Evolutionary conservation across 2,329 filamentous ascomycete species (phyloP).

Genomic region (Epichloe baconii): DNA sequence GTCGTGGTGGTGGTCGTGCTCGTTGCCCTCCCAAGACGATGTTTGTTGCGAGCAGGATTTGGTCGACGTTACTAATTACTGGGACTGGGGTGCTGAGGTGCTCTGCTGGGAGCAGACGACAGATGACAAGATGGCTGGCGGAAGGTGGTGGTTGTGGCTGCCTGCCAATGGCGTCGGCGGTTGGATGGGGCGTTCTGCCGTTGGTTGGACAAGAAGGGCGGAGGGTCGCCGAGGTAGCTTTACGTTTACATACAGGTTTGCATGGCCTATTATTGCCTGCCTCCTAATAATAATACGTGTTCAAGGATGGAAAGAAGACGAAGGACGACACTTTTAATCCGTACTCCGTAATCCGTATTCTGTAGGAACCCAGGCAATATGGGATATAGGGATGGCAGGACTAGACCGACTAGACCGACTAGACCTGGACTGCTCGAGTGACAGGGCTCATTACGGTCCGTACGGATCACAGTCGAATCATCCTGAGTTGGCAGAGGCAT

Average conservation of each 20-base stretch:
- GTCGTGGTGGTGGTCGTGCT: background rate
- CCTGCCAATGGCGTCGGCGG: constrained; percentile 1
- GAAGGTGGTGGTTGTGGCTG: background rate
- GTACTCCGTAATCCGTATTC: too few relatives aligned
- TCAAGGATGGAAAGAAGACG: too few relatives aligned
- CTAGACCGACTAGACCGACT: too few relatives aligned
- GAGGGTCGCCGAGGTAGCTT: constrained; percentile 2
- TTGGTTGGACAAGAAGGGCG: background rate
- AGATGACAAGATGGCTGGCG: background rate
- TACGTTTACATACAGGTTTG: background rate
- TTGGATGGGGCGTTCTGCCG: background rate
- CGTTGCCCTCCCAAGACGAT: background rate
- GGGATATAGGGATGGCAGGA: too few relatives aligned
- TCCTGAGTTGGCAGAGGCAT: background rate
- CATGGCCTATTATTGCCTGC: too few relatives aligned
- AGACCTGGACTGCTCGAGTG: too few relatives aligned
- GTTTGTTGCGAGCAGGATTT: background rate
- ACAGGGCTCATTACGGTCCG: too few relatives aligned
- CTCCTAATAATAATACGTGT: too few relatives aligned
- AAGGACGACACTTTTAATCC: too few relatives aligned
- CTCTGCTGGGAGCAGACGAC: background rate
- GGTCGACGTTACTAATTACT: background rate
- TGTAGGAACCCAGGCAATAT: too few relatives aligned
- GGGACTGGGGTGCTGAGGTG: background rate
- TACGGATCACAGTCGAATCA: too few relatives aligned